phyloP scores from a whole-genome alignment of 331 rosid species.

The Dryas integrifolia region DNA sequence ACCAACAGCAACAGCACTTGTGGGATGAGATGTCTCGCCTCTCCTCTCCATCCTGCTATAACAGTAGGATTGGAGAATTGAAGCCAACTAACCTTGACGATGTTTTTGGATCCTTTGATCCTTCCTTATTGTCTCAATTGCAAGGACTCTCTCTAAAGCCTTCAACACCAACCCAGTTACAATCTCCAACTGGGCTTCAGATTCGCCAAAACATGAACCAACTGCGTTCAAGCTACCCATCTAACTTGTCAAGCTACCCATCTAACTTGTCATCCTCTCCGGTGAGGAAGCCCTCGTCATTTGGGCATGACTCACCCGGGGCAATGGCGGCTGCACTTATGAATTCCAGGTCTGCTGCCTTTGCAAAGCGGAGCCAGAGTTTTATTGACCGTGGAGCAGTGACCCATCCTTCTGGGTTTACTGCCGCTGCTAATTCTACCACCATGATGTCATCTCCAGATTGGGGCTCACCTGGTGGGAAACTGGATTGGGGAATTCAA shows the following conservation, averaged over 20 bases:
- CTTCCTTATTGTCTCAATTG: constrained; percentile 58
- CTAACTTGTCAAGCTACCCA: constrained; percentile 72
- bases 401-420: constrained; percentile 42
- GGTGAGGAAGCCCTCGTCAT: constrained; percentile 63
- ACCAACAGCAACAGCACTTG: constrained; percentile 55
- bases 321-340: constrained; percentile 89
- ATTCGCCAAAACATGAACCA: constrained; percentile 87
- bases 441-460: constrained; percentile 62
- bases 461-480: constrained; percentile 83
- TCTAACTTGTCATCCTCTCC: constrained; percentile 69
- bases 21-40: constrained; percentile 80
- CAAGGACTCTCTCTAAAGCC: constrained; percentile 58
- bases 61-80: constrained; percentile 58
- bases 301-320: constrained; percentile 72
- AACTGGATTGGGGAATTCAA: constrained; percentile 81
- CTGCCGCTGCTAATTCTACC: constrained; percentile 55
- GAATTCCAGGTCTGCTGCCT: constrained; percentile 89
- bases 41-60: constrained; percentile 68
- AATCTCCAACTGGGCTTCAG: constrained; percentile 58
- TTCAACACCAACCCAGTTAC: constrained; percentile 56
- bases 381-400: constrained; percentile 75
- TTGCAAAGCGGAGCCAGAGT: constrained; percentile 94
- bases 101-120: constrained; percentile 64
- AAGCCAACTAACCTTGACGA: constrained; percentile 86
- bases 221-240: constrained; percentile 80